Evolutionary conservation across 495 filamentous ascomycete genomes (phyloP), one percentile per base, ranked within the genome.

Genomic region (Trichoderma asperelloides): DNA sequence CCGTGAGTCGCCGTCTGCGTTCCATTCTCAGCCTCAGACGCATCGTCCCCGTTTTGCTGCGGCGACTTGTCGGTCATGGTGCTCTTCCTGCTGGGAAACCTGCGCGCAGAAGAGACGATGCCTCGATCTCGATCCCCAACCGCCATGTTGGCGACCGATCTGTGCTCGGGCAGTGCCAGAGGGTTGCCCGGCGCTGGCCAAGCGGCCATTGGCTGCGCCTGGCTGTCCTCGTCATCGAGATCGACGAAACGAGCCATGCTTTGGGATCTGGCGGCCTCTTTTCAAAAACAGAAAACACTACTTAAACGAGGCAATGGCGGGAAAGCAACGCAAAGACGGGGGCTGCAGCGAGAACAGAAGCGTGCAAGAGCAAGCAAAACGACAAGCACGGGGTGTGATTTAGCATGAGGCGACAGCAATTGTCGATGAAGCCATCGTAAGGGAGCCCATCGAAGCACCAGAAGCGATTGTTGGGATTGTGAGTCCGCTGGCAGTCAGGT

Each of bases 211-310:
- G 71, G 69, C 12, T 71, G 69, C 21, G 57, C 65, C 60, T 83
- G 80, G 69, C 72, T 68, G 33, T 80, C 77, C 51, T 86, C 85
- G 68, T 86, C 82, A 63, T 84, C 86, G 64, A 89, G 76, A 72
- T 89, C 85, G 71, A 89, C 80, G 73, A 90, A 82, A 64, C 88
- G 79, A 64, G 86, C 87, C 87, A 90, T 90, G 23, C 8, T 60
- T 60, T 30, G 30, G 55, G 55, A 30, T 60, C 55, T 16, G 55
- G 25, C 55, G 55, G 55, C 27, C 55, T 60, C 25, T 25, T 21
- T 21, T 8, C 3, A 21, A 6, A 1, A 25, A 55, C 55, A 16
- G 27, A 12, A 60, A 60, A 30, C 16, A n/a, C 55, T 28, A 11
- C 25, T 60, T 12, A 28, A 60, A 60, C 2, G 9, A 60, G 27